phyloP scores from a whole-genome alignment of 129 eudicot species.

The Apium graveolens region DNA sequence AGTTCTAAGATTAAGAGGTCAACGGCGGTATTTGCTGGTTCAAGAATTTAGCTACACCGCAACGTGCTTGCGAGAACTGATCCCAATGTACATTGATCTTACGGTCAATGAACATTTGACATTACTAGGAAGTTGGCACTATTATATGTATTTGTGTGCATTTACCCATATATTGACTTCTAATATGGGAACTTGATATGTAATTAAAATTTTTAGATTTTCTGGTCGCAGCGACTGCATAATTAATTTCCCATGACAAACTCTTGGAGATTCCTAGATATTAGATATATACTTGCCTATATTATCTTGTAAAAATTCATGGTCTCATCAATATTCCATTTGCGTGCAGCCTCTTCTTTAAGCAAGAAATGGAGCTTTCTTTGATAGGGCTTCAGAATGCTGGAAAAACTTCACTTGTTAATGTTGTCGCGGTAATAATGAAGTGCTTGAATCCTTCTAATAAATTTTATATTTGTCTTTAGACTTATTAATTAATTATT shows the following conservation, averaged over 20 bases:
- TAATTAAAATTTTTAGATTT: neutral
- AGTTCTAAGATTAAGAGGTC: neutral
- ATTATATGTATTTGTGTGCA: neutral
- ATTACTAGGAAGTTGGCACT: neutral
- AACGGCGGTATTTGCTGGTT: neutral
- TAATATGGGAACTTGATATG: neutral
- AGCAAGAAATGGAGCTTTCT: constrained; percentile 99
- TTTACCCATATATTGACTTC: neutral
- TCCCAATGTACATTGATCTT: neutral
- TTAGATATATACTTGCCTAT: neutral
- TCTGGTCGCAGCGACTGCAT: neutral
- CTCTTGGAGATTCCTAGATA: neutral
- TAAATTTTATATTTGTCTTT: neutral
- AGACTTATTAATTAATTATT: neutral
- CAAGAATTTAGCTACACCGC: neutral
- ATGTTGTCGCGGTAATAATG: constrained; percentile 76
- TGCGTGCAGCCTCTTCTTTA: constrained; percentile 86
- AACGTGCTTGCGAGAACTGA: neutral
- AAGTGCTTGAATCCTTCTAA: neutral
- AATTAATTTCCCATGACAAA: neutral
- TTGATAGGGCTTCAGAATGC: constrained; percentile 97
- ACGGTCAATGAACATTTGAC: neutral
- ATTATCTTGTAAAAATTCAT: neutral
- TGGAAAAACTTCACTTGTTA: constrained; percentile 96
- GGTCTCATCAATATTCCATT: neutral